Conservation (phyloP, 192 early-diverging fungal species). For the Rhizoclosmatium globosum region DNA sequence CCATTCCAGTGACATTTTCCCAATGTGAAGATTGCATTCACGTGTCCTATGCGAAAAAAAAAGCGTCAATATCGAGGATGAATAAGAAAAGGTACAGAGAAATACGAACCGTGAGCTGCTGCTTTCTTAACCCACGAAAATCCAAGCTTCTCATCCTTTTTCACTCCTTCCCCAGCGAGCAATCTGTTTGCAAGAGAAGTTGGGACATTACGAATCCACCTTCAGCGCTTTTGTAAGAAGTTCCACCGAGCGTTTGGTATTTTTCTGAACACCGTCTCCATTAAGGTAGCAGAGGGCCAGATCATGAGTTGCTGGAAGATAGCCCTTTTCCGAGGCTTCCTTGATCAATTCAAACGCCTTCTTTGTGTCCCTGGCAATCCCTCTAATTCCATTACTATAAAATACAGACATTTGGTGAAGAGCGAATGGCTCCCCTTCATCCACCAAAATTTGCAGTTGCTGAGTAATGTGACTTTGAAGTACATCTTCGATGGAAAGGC, state of each 20-base stretch:
- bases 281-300: not conserved
- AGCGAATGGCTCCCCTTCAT: not conserved
- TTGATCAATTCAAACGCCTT: not conserved
- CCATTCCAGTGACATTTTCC: not conserved
- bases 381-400: not conserved
- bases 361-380: not conserved
- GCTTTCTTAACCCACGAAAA: not conserved
- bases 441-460: not conserved
- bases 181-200: constrained; percentile 1
- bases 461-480: not conserved
- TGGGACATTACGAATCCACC: not conserved
- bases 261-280: not conserved
- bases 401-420: not conserved
- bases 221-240: not conserved
- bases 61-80: not conserved
- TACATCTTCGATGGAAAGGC: not conserved
- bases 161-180: not conserved
- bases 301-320: not conserved
- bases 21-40: not conserved
- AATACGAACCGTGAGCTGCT: not conserved
- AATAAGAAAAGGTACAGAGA: not conserved
- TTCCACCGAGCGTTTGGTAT: not conserved
- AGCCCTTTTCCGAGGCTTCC: not conserved
- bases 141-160: not conserved
- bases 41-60: not conserved